A percentile compares a stretch with the other conserved stretches of the same genome.
Evolutionary conservation across 305 asterid genomes (phyloP).

Genomic region (Lippia alba): DNA sequence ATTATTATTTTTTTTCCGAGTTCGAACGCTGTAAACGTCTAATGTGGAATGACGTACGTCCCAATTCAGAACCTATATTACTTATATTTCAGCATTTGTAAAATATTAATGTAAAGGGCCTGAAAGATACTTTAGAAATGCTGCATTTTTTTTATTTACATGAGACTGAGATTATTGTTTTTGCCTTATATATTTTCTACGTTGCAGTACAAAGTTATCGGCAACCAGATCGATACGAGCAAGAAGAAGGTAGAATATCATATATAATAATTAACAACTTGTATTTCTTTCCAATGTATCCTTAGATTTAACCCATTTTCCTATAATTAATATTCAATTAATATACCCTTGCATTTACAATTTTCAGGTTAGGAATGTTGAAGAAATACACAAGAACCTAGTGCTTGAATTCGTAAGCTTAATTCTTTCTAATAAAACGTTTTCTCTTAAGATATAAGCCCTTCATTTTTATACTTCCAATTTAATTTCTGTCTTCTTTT

Average conservation of each 20-base stretch:
- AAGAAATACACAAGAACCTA: slow-evolving; percentile 74
- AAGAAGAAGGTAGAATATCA: slow-evolving; percentile 62
- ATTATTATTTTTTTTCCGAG: no score
- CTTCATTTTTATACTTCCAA: no score
- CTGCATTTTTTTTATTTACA: background rate
- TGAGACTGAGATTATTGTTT: no score
- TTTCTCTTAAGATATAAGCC: no score
- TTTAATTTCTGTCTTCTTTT: no score
- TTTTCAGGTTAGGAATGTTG: slow-evolving; percentile 70
- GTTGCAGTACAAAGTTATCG: slow-evolving; percentile 66
- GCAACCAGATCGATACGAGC: slow-evolving; percentile 64
- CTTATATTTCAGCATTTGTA: no score
- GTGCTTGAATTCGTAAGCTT: slow-evolving; percentile 67
- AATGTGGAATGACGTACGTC: no score
- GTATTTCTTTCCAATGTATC: background rate
- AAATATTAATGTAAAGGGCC: no score
- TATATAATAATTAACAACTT: background rate
- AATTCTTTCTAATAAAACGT: background rate
- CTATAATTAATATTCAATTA: no score
- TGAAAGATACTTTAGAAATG: no score
- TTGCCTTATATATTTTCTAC: background rate
- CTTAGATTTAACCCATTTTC: background rate
- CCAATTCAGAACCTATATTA: no score
- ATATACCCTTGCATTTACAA: slow-evolving; percentile 30
- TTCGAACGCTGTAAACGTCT: no score